phyloP scores from a whole-genome alignment of 176 grass and related monocot genomes.

The Carex myosuroides region DNA sequence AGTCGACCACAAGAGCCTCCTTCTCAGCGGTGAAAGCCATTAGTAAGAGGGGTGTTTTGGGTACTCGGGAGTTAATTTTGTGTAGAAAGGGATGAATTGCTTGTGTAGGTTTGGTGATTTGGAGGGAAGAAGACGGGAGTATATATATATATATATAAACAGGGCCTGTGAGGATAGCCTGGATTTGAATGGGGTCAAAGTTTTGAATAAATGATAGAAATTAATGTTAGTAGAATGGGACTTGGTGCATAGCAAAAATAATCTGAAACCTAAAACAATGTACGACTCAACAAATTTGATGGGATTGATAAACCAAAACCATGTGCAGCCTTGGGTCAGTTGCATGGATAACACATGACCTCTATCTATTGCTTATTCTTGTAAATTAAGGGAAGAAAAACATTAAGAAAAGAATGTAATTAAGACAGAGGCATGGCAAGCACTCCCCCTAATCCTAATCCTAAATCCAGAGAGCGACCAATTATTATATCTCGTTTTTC shows the following conservation, averaged over 20 bases:
- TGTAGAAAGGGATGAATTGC: neutral
- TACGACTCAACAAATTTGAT: neutral
- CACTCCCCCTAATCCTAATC: neutral
- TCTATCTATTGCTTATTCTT: neutral
- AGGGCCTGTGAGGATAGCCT: neutral
- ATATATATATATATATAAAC: neutral
- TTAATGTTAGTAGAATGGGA: neutral
- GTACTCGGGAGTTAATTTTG: neutral
- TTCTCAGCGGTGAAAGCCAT: conserved; percentile 28
- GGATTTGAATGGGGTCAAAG: conserved; percentile 6
- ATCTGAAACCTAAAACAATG: conserved; percentile 4
- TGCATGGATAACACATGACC: neutral
- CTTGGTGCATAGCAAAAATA: conserved; percentile 20
- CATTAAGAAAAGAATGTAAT: neutral
- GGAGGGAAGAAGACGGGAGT: neutral
- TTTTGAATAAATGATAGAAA: neutral
- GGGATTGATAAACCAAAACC: conserved; percentile 11
- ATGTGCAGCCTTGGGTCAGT: neutral
- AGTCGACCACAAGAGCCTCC: conserved; percentile 30
- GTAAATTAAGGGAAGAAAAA: neutral
- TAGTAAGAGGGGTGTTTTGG: neutral
- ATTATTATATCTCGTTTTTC: neutral
- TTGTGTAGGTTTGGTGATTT: conserved; percentile 17
- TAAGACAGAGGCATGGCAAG: neutral
- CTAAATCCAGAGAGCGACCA: neutral